Evolutionary conservation across 352 stramenopile species (phyloP).

Genomic region (Phytophthora meadii): DNA sequence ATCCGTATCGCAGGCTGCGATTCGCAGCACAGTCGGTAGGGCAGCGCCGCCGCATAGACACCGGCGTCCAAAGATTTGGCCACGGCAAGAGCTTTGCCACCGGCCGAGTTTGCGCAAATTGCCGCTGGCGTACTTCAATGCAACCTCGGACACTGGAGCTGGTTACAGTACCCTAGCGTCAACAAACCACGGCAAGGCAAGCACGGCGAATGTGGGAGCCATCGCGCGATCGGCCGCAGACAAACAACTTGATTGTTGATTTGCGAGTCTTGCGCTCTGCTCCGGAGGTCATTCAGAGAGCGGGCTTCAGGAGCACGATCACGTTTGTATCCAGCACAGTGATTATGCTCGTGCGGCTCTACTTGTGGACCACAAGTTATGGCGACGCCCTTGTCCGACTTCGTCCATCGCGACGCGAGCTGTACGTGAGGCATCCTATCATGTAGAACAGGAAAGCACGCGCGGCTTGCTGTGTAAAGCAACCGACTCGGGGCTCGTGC

Average conservation of each 20-base stretch:
- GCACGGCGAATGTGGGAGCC: slow-evolving; percentile 11
- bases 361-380: slow-evolving; percentile 6
- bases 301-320: slow-evolving; percentile 5
- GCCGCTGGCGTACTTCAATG: slow-evolving; percentile 23
- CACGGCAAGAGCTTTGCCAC: slow-evolving; percentile 14
- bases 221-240: slow-evolving; percentile 15
- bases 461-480: background rate
- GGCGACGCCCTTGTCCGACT: slow-evolving; percentile 19
- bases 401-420: background rate
- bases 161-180: slow-evolving; percentile 10
- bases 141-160: slow-evolving; percentile 4
- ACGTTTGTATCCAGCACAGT: background rate
- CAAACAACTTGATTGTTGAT: too few relatives aligned
- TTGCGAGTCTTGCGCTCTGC: background rate
- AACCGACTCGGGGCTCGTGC: background rate
- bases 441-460: background rate
- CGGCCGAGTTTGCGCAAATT: slow-evolving; percentile 22
- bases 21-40: too few relatives aligned
- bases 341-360: slow-evolving; percentile 1
- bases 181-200: background rate
- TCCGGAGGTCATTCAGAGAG: slow-evolving; percentile 27
- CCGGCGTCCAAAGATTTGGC: slow-evolving; percentile 22
- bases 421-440: slow-evolving; percentile 9
- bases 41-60: slow-evolving; percentile 15
- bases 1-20: slow-evolving; percentile 3